Base-by-base conservation (phyloP, 306 rosid species). In the Vigna mungo region DNA sequence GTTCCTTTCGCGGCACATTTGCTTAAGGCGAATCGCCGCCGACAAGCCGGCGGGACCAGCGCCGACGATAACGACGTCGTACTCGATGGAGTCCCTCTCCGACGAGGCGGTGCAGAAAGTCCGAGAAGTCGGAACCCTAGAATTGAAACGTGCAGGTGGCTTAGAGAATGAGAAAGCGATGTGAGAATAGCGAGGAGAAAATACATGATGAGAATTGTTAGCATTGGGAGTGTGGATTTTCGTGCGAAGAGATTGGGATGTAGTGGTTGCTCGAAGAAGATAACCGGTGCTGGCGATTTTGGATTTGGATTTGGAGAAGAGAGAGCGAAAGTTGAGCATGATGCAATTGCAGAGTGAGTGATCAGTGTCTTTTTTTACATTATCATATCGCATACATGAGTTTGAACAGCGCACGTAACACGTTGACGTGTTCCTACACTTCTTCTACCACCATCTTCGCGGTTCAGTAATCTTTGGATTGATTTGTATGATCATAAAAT, bases 31-130 rank as follows among this genome's bases (percentile, higher is more conserved):
- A 41, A 94, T 92, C 21, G 97, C 97, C 4, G 98, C 98, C 7
- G 98, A 92, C 76, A 94, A 81, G 30, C 98, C 97, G 14, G 98
- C 96, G 7, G 97, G 97, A 62, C 98, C 98, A 0, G 98, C 98
- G 39, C 98, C 98, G 72, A 94, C 90, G 46, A 94, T 81, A n/a
- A 94, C 95, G 49, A 94, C 98, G 70, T 94, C 98, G 69, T 92
- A 92, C 23, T 92, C 85, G 32, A 94, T 84, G 47, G 91, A 84
- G 39, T 94, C 98, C 71, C 97, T 78, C 27, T 82, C 85, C 2
- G 83, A 72, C 1, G 83, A 69, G 32, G 83, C 87, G 59, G 85
- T 82, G 54, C 89, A 64, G 63, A 90, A 92, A 43, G 83, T 79
- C 67, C 86, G 76, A 41, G 72, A 59, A 5, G 36, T 39, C 41